Percentiles rank a stretch among this genome's conserved stretches.
These are phyloP conservation scores for Quercus bicolor DNA, from an alignment of 306 rosid genomes.

Conservation along the genomic window DNA sequence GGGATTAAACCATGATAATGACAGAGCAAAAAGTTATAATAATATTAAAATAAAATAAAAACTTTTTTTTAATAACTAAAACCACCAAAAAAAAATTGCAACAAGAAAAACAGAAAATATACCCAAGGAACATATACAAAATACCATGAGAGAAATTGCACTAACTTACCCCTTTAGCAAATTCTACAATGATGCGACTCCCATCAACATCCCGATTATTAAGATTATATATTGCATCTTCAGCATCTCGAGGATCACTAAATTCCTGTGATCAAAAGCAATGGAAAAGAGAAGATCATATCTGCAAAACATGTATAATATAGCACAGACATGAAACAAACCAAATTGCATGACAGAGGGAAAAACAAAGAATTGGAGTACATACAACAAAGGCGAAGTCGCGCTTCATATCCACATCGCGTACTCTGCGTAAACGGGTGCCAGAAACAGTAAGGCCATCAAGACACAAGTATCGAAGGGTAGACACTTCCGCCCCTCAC, in stretches of 20 bases:
- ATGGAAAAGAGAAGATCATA: conserved; percentile 22
- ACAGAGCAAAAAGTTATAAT: background rate
- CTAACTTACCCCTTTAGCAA: conserved; percentile 63
- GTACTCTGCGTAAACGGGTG: conserved; percentile 88
- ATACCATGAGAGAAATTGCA: background rate
- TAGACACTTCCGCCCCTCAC: conserved; percentile 72
- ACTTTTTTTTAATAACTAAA: background rate
- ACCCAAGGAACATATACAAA: background rate
- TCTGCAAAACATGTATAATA: conserved; percentile 14
- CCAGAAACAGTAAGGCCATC: conserved; percentile 94
- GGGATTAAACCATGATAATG: background rate
- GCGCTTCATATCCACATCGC: conserved; percentile 90
- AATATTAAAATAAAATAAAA: background rate
- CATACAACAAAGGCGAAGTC: conserved; percentile 88
- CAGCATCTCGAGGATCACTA: conserved; percentile 81
- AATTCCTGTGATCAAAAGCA: conserved; percentile 56
- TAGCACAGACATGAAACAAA: background rate
- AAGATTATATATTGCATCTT: conserved; percentile 73
- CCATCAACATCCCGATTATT: conserved; percentile 82
- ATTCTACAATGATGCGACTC: conserved; percentile 68
- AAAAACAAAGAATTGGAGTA: conserved; percentile 1
- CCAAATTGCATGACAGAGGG: background rate
- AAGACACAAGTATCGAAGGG: conserved; percentile 73
- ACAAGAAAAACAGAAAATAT: background rate
- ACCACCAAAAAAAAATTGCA: background rate